Percentiles rank a stretch among this genome's conserved stretches.
Evolutionary conservation across 768 basidiomycete genomes (phyloP).

Genomic region (Russula olivacea): DNA sequence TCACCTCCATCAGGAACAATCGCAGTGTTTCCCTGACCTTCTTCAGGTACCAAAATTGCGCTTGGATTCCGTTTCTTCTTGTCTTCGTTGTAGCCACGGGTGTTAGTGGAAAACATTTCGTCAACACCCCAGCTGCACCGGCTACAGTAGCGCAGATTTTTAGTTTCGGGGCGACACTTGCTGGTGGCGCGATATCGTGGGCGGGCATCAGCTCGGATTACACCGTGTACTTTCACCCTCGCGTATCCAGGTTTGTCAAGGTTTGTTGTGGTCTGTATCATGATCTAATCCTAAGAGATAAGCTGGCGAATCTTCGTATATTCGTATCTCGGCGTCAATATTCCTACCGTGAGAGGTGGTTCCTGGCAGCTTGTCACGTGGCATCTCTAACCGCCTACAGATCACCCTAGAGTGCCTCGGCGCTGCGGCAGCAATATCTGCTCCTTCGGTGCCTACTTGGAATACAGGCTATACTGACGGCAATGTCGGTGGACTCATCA

Average conservation of each 20-base stretch:
- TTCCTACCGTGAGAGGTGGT: conserved; percentile 47
- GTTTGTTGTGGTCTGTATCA: background rate
- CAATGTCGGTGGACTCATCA: conserved; percentile 57
- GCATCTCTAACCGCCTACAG: conserved; percentile 23
- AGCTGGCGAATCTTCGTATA: conserved; percentile 62
- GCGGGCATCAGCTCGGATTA: conserved; percentile 64
- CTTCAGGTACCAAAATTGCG: conserved; percentile 61
- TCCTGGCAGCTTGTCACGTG: conserved; percentile 10
- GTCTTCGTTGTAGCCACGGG: conserved; percentile 67
- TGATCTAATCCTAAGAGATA: background rate
- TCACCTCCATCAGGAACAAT: background rate
- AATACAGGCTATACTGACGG: conserved; percentile 45
- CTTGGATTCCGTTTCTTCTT: conserved; percentile 73
- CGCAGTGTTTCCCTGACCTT: background rate
- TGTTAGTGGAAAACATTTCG: conserved; percentile 64
- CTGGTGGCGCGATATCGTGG: conserved; percentile 68
- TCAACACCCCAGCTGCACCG: conserved; percentile 43
- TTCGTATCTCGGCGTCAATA: conserved; percentile 56
- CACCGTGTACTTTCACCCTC: conserved; percentile 59
- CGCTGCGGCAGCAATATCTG: conserved; percentile 59
- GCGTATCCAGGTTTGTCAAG: conserved; percentile 47
- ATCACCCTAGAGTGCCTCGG: conserved; percentile 51
- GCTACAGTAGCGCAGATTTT: conserved; percentile 51
- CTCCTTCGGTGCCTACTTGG: conserved; percentile 53
- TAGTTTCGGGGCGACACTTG: conserved; percentile 63